phyloP scores from a whole-genome alignment of 306 rosid species.

The Abrus pulchellus region DNA sequence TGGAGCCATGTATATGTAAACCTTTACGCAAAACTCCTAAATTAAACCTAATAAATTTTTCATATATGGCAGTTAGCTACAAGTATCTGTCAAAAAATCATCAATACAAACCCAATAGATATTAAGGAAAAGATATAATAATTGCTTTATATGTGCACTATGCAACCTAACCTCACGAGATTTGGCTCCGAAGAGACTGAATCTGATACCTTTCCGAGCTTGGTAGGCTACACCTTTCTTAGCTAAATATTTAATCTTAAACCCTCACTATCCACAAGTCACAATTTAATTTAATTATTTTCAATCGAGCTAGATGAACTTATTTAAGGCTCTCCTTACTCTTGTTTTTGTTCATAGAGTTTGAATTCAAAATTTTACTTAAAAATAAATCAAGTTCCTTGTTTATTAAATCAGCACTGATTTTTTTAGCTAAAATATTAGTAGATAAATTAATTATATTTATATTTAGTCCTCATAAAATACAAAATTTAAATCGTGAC shows the following conservation, averaged over 20 bases:
- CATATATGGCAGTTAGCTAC: background rate
- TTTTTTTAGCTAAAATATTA: too few species aligned
- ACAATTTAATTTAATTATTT: too few species aligned
- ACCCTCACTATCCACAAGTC: background rate
- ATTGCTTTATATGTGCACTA: constrained; percentile 16
- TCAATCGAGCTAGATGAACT: background rate
- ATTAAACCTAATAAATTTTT: constrained; percentile 30
- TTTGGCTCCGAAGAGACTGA: constrained; percentile 34
- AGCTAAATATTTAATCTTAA: constrained; percentile 12
- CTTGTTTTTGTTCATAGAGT: too few species aligned
- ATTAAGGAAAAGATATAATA: constrained; percentile 11
- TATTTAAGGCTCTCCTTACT: background rate
- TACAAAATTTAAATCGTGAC: too few species aligned
- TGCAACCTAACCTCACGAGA: constrained; percentile 30
- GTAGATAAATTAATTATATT: too few species aligned
- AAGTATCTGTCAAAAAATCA: background rate
- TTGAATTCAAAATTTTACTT: too few species aligned
- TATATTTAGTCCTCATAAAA: too few species aligned
- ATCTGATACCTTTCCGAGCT: constrained; percentile 36
- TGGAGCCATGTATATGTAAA: background rate
- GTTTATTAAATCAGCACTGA: too few species aligned
- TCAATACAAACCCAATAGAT: background rate
- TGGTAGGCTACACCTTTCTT: constrained; percentile 25
- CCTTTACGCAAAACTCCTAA: constrained; percentile 46
- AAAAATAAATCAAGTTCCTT: too few species aligned